Percentiles rank a stretch among this genome's conserved stretches.
Evolutionary conservation across 306 rosid species (phyloP).

Genomic region (Astragalus membranaceus): DNA sequence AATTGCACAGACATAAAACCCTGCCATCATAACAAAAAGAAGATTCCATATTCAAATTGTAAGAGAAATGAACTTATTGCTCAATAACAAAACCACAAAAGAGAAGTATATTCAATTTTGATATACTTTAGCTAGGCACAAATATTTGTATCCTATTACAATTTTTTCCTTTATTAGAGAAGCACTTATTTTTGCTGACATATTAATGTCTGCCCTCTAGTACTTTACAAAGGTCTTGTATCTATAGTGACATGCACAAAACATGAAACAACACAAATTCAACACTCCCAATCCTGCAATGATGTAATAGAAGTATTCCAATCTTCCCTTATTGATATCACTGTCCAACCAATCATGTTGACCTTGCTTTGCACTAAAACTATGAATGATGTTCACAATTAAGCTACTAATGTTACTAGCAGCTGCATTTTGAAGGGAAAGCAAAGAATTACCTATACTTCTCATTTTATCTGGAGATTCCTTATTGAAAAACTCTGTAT

Average conservation of each 20-base stretch:
- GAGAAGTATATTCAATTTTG: too few species aligned
- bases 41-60: too few species aligned
- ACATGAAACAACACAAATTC: slow-evolving; percentile 16
- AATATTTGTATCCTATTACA: too few species aligned
- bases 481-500: slow-evolving; percentile 36
- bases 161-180: too few species aligned
- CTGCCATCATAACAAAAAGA: too few species aligned
- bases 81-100: too few species aligned
- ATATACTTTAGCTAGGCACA: too few species aligned
- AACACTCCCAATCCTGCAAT: slow-evolving; percentile 17
- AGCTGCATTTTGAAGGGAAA: not conserved
- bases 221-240: slow-evolving; percentile 6
- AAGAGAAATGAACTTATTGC: too few species aligned
- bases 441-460: slow-evolving; percentile 31
- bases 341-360: slow-evolving; percentile 30
- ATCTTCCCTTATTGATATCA: slow-evolving; percentile 25
- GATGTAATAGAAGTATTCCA: slow-evolving; percentile 22
- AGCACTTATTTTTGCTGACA: too few species aligned
- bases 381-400: slow-evolving; percentile 13
- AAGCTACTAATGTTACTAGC: slow-evolving; percentile 23
- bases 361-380: slow-evolving; percentile 17
- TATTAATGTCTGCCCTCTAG: not conserved
- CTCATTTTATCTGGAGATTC: slow-evolving; percentile 46
- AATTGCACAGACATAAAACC: too few species aligned
- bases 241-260: slow-evolving; percentile 23